phyloP scores from a whole-genome alignment of 129 eudicot species.

The Pulicaria dysenterica region DNA sequence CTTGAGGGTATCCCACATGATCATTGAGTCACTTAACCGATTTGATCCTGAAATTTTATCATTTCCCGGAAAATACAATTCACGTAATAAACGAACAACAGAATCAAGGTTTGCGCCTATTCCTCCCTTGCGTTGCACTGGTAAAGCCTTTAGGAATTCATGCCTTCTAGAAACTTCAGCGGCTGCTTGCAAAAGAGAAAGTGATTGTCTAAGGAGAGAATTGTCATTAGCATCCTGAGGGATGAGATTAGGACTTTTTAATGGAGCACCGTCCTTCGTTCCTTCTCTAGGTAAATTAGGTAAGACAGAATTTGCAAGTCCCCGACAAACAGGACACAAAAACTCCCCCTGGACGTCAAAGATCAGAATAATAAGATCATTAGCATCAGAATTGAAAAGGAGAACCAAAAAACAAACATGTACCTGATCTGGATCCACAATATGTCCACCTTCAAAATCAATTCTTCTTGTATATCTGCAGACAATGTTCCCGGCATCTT shows the following conservation, averaged over 20 bases:
- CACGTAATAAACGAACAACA: conserved; percentile 49
- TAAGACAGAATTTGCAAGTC: conserved; percentile 85
- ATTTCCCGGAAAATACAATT: conserved; percentile 66
- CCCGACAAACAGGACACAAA: conserved; percentile 93
- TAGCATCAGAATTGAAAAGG: background rate
- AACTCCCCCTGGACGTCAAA: conserved; percentile 76
- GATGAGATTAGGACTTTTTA: conserved; percentile 19
- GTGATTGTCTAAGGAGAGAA: conserved; percentile 57
- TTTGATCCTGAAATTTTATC: conserved; percentile 62
- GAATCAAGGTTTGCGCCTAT: conserved; percentile 59
- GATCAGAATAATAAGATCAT: background rate
- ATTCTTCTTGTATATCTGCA: conserved; percentile 77
- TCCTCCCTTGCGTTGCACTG: conserved; percentile 48
- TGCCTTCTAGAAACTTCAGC: conserved; percentile 59
- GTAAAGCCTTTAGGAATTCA: conserved; percentile 48
- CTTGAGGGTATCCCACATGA: conserved; percentile 93
- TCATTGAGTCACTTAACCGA: conserved; percentile 70
- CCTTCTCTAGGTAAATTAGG: conserved; percentile 58
- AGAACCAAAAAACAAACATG: background rate
- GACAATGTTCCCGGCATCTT: background rate
- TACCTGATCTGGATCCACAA: conserved; percentile 98
- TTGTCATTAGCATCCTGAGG: conserved; percentile 28
- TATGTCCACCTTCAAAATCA: conserved; percentile 92
- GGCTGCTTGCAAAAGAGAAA: conserved; percentile 65
- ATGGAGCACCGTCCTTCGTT: conserved; percentile 33